phyloP scores from a whole-genome alignment of 208 protist genomes.

The Acanthamoeba culbertsoni region DNA sequence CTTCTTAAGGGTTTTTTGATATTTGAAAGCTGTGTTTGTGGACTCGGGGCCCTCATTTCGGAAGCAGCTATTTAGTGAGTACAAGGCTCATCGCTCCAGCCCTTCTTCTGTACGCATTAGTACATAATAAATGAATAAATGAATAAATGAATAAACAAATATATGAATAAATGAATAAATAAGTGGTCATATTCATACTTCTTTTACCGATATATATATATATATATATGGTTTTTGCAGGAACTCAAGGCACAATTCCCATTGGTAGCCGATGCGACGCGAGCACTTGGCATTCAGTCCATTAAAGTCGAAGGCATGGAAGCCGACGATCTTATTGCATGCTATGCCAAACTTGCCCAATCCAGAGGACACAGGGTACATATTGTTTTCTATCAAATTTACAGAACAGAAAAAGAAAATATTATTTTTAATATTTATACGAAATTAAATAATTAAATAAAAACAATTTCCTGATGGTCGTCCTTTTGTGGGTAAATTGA shows the following conservation, averaged over 20 bases:
- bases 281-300: not conserved
- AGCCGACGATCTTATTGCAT: conserved; percentile 16
- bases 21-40: not conserved
- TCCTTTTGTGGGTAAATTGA: too few species aligned
- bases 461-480: too few species aligned
- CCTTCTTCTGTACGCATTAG: not conserved
- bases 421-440: too few species aligned
- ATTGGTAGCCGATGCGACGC: not conserved
- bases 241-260: not conserved
- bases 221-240: not conserved
- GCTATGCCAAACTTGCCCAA: not conserved
- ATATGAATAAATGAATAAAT: too few species aligned
- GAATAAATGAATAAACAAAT: too few species aligned
- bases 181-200: too few species aligned
- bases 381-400: too few species aligned
- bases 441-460: too few species aligned
- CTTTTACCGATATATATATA: too few species aligned
- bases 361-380: not conserved
- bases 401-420: too few species aligned
- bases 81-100: conserved; percentile 14
- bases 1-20: not conserved
- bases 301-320: conserved; percentile 3
- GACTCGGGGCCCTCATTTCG: conserved; percentile 21
- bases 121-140: too few species aligned
- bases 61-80: not conserved